Evolutionary conservation across 1,284 basidiomycete species (phyloP).

Genomic region (Marasmius oreades): DNA sequence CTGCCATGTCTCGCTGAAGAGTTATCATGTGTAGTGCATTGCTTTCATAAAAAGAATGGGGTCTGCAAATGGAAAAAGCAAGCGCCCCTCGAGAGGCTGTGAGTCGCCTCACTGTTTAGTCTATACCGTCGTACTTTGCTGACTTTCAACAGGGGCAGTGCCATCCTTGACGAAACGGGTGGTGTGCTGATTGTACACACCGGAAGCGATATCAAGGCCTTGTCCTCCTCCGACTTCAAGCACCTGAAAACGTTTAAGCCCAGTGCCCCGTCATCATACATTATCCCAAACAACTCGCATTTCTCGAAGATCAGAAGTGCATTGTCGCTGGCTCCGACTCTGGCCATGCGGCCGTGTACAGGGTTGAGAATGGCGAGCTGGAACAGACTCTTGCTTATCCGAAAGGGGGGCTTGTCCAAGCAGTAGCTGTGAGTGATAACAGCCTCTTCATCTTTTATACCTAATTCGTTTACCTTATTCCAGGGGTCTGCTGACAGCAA

Average conservation of each 20-base stretch:
- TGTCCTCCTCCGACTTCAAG: not conserved
- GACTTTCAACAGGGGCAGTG: not conserved
- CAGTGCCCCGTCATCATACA: not conserved
- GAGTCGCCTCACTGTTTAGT: no score
- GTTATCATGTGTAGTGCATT: no score
- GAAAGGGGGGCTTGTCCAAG: slow-evolving; percentile 3
- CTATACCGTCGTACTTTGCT: no score
- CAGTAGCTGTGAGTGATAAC: slow-evolving; percentile 7
- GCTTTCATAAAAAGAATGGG: no score
- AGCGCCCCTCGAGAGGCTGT: no score
- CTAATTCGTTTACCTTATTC: not conserved
- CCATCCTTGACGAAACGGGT: not conserved
- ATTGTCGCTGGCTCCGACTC: slow-evolving; percentile 6
- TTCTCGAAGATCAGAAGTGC: not conserved
- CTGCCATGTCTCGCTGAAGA: no score
- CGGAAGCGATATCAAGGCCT: not conserved
- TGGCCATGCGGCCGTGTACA: slow-evolving; percentile 2
- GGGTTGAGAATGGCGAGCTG: not conserved
- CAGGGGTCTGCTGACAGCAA: not conserved
- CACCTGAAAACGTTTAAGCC: not conserved
- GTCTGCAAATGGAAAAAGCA: no score
- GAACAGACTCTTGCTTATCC: slow-evolving; percentile 2
- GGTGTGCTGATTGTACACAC: not conserved
- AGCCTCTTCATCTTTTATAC: not conserved
- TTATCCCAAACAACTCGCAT: not conserved